Evolutionary conservation across 306 rosid species (phyloP).

Genomic region (Vachellia collinsii): DNA sequence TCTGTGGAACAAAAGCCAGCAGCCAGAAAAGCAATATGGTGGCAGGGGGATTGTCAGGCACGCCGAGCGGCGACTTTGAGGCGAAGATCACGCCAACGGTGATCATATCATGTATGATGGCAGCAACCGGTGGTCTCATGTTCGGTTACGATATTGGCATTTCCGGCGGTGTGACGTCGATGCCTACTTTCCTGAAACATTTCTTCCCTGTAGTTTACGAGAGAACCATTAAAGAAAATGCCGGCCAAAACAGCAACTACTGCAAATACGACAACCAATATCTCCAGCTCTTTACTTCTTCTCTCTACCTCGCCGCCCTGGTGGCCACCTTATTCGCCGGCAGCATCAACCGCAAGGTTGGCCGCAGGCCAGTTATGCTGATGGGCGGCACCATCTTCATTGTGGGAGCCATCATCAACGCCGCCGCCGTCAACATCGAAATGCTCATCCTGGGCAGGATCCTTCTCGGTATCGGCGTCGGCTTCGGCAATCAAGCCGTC

Average conservation of each 20-base stretch:
- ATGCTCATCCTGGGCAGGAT: conserved; percentile 69
- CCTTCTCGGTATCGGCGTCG: conserved; percentile 78
- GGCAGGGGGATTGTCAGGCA: conserved; percentile 42
- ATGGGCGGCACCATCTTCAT: conserved; percentile 70
- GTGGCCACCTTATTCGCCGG: conserved; percentile 70
- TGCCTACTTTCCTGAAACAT: conserved; percentile 54
- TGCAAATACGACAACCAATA: conserved; percentile 78
- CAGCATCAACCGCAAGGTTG: conserved; percentile 49
- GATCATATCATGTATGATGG: conserved; percentile 57
- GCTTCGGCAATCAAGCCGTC: conserved; percentile 79
- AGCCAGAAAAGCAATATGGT: conserved; percentile 35
- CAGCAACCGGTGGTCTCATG: conserved; percentile 70
- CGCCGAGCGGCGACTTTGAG: conserved; percentile 40
- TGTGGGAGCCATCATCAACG: conserved; percentile 55
- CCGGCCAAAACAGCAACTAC: conserved; percentile 47
- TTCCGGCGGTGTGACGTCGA: conserved; percentile 80
- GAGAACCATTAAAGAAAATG: conserved; percentile 8
- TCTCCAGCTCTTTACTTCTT: conserved; percentile 77
- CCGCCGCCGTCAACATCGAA: conserved; percentile 44
- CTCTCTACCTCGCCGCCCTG: conserved; percentile 77
- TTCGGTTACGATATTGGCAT: conserved; percentile 69
- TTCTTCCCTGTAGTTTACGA: conserved; percentile 69
- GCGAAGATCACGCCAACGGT: conserved; percentile 54
- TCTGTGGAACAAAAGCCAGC: background rate
- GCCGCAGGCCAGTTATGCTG: conserved; percentile 69